Evolutionary conservation across 2,329 filamentous ascomycete genomes (phyloP), one percentile per base, ranked within the genome.

Genomic region (Hypoxylon sp.): DNA sequence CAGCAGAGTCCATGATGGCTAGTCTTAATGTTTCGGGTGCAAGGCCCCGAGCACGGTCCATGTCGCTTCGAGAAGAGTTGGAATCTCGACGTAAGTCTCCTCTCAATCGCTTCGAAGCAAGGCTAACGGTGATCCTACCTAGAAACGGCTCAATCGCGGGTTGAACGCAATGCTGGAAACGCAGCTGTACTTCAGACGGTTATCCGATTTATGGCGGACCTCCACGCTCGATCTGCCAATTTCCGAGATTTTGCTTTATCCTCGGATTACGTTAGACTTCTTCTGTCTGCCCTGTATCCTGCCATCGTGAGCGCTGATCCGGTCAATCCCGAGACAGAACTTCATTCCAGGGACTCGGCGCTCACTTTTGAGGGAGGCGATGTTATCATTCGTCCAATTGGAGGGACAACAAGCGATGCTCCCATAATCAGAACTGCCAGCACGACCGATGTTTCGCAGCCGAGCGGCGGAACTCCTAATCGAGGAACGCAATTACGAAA

Each of bases 361-460:
- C 79, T 96, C 49, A 93, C 85, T 0, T 96, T 96, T 60, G 90
- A 94, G 60, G 91, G 91, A 1, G 86, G 87, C 32, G 90, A 93
- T 70, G 88, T 96, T 1, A 88, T 92, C 16, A 89, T 95, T 53
- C 84, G 89, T 9, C 90, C 90, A 0, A 79, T 90, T 3, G 85
- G 74, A 13, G 74, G 84, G 1, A 84, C 84, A 11, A 78, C 81
- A 3, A 74, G 78, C 19, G 78, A 81, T 5, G 76, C 83, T 64
- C 87, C 89, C 0, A 88, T 93, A 23, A 82, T 97, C 13, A 83
- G 89, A 56, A 92, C 90, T 3, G 83, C 84, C 12, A 87, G 69
- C 35, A 69, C 82, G 4, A 78, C 83, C 29, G 76, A 77, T 59
- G 75, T 71, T 36, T 77, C 74, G 12, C 72, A 72, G n/a, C 71